Evolutionary conservation across 176 grass and related monocot species (phyloP).

Genomic region (Phoenix roebelenii): DNA sequence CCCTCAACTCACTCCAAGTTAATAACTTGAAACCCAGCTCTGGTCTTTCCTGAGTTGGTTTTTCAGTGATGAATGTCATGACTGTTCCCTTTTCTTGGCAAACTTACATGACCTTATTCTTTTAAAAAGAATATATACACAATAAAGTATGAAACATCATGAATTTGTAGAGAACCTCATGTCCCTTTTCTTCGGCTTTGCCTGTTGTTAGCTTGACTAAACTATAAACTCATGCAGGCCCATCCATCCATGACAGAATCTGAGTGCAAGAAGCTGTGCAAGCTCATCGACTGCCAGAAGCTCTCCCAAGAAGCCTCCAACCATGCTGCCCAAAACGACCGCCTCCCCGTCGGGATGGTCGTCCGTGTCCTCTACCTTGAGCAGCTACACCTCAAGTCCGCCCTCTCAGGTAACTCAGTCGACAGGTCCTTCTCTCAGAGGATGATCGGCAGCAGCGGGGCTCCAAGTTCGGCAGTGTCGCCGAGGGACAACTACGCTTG

Average conservation of each 20-base stretch:
- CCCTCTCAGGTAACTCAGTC: too few species aligned
- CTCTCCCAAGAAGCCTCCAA: conserved; percentile 15
- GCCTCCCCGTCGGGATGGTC: conserved; percentile 8
- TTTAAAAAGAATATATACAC: too few species aligned
- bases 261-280: conserved; percentile 6
- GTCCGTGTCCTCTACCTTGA: conserved; percentile 17
- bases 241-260: conserved; percentile 15
- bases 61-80: too few species aligned
- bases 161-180: neutral
- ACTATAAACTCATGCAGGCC: neutral
- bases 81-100: too few species aligned
- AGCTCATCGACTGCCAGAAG: conserved; percentile 10
- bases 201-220: neutral
- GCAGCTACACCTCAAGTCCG: conserved; percentile 1
- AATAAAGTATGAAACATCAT: neutral
- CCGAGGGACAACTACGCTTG: conserved; percentile 11
- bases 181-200: neutral
- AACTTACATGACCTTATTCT: too few species aligned
- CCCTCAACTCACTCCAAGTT: too few species aligned
- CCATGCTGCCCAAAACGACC: conserved; percentile 14
- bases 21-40: too few species aligned
- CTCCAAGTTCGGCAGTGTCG: conserved; percentile 2
- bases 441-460: conserved; percentile 6
- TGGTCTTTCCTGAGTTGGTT: too few species aligned
- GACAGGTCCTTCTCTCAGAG: too few species aligned